Percentiles rank a stretch among this genome's conserved stretches.
These are phyloP conservation scores for Trichoderma citrinoviride DNA, from an alignment of 2,329 filamentous ascomycete species.

Conservation along the genomic window DNA sequence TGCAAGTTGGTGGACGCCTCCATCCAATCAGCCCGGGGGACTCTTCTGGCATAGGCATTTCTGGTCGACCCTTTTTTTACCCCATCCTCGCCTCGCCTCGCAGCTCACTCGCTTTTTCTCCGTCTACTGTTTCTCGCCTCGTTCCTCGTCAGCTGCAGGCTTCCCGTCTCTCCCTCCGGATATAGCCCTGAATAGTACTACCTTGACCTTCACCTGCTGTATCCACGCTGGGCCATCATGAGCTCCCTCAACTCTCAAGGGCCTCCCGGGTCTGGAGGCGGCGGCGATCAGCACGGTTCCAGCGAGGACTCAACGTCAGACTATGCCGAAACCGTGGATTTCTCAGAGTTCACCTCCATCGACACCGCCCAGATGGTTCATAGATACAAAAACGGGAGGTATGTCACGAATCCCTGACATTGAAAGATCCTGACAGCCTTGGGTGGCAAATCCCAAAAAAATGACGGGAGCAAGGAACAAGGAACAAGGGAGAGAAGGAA, in stretches of 20 bases:
- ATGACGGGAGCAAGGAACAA: background rate
- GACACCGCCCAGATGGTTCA: slow-evolving; percentile 35
- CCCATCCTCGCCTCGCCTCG: background rate
- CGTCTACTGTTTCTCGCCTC: background rate
- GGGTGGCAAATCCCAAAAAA: background rate
- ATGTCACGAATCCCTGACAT: slow-evolving; percentile 10
- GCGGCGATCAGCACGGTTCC: slow-evolving; percentile 26
- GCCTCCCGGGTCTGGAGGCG: slow-evolving; percentile 24
- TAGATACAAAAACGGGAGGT: slow-evolving; percentile 41
- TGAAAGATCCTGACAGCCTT: background rate
- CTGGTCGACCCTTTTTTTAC: background rate
- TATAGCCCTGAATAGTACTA: too few species aligned
- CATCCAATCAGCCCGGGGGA: background rate
- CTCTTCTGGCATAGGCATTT: background rate
- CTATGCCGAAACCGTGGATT: slow-evolving; percentile 38
- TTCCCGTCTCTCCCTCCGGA: background rate
- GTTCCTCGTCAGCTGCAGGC: background rate
- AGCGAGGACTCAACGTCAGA: slow-evolving; percentile 39
- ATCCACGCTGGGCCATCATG: background rate
- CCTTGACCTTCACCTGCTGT: background rate
- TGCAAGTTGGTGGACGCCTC: background rate
- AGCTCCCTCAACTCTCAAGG: background rate
- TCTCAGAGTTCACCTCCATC: slow-evolving; percentile 43
- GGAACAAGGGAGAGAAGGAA: background rate
- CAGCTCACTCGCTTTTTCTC: background rate